These are phyloP conservation scores for Xenoacremonium recifei DNA, from an alignment of 2,329 filamentous ascomycete species.

Conservation along the genomic window DNA sequence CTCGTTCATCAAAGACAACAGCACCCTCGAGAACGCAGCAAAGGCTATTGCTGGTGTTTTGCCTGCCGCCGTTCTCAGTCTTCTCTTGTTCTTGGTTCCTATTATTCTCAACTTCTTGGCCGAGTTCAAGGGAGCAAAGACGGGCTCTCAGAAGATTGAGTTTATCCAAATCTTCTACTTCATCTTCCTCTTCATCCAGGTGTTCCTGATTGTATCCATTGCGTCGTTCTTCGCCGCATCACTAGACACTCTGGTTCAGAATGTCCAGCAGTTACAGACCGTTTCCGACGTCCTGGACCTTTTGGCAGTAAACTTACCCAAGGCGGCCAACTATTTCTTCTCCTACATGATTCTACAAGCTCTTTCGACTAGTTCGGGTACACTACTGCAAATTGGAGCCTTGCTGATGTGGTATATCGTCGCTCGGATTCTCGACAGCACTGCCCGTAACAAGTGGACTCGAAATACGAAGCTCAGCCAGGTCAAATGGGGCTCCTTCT, in stretches of 20 bases:
- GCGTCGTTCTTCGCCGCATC: constrained; percentile 68
- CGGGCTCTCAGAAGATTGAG: constrained; percentile 73
- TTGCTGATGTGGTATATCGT: constrained; percentile 80
- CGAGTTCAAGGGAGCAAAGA: constrained; percentile 75
- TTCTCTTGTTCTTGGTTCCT: constrained; percentile 80
- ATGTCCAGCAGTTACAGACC: constrained; percentile 44
- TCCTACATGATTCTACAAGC: constrained; percentile 97
- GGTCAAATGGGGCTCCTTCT: constrained; percentile 89
- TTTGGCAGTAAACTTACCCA: constrained; percentile 77
- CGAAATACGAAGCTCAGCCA: constrained; percentile 76
- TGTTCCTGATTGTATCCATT: constrained; percentile 91
- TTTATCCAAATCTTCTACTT: constrained; percentile 95
- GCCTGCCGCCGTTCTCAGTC: constrained; percentile 71
- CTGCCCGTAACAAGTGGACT: constrained; percentile 76
- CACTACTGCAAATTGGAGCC: constrained; percentile 77
- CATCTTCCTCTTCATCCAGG: constrained; percentile 87
- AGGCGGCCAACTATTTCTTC: constrained; percentile 94
- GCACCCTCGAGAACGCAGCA: constrained; percentile 58
- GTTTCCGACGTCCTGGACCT: constrained; percentile 67
- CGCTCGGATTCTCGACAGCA: constrained; percentile 79
- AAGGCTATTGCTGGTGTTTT: constrained; percentile 78
- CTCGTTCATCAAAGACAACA: constrained; percentile 61
- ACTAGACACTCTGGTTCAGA: constrained; percentile 60
- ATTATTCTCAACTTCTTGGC: constrained; percentile 74
- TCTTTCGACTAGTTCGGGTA: constrained; percentile 85